Percentiles rank a stretch among this genome's conserved stretches.
Conservation (phyloP, 768 basidiomycete genomes). For the Tylopilus vinaceipallidus region DNA sequence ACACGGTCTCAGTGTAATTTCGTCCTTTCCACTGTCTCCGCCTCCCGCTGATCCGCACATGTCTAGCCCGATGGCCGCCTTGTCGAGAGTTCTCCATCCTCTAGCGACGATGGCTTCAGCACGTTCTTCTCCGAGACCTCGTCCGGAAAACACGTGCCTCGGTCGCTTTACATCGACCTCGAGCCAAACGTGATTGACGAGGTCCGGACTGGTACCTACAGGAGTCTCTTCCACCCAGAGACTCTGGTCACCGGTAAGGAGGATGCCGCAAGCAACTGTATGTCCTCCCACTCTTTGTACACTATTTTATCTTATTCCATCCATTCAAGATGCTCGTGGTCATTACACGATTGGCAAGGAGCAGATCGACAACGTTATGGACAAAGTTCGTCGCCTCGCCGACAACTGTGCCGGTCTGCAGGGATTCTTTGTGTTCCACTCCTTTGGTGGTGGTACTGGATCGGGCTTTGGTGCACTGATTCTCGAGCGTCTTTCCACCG, state of each 20-base stretch:
- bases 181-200: slow-evolving; percentile 99
- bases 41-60: slow-evolving; percentile 20
- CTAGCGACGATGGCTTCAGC: slow-evolving; percentile 88
- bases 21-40: not conserved
- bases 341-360: slow-evolving; percentile 99
- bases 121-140: slow-evolving; percentile 99
- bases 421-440: slow-evolving; percentile 99
- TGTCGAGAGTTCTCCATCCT: slow-evolving; percentile 69
- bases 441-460: slow-evolving; percentile 98
- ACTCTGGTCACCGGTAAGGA: slow-evolving; percentile 98
- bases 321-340: slow-evolving; percentile 80
- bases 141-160: slow-evolving; percentile 94
- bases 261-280: slow-evolving; percentile 99
- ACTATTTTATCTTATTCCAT: slow-evolving; percentile 3
- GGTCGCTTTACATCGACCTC: slow-evolving; percentile 95
- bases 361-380: slow-evolving; percentile 93
- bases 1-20: slow-evolving; percentile 87
- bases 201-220: slow-evolving; percentile 93
- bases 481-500: slow-evolving; percentile 91
- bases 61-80: slow-evolving; percentile 91
- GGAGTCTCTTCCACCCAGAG: slow-evolving; percentile 98
- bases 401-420: slow-evolving; percentile 97
- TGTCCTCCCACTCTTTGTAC: slow-evolving; percentile 16
- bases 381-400: slow-evolving; percentile 90
- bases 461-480: slow-evolving; percentile 97